These are phyloP conservation scores for Rhynchosporium secalis DNA, from an alignment of 2,329 filamentous ascomycete genomes.

Conservation along the genomic window DNA sequence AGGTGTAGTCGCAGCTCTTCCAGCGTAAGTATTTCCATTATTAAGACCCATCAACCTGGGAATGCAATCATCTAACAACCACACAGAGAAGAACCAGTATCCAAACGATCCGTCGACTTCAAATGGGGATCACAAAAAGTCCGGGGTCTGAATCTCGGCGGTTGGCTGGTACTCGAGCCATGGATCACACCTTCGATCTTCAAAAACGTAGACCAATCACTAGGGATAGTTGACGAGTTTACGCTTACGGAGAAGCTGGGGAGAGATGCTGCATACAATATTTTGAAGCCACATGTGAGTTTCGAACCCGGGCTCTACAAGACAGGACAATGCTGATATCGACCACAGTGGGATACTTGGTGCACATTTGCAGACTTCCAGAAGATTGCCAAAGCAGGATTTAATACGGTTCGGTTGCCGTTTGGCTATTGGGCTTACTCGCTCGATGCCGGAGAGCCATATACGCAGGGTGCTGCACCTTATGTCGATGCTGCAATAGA, in stretches of 20 bases:
- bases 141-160: constrained; percentile 43
- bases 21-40: constrained; percentile 13
- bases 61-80: not conserved
- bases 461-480: constrained; percentile 50
- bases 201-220: constrained; percentile 39
- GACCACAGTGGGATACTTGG: constrained; percentile 38
- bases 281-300: constrained; percentile 51
- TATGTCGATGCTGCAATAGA: constrained; percentile 58
- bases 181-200: constrained; percentile 62
- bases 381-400: constrained; percentile 55
- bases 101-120: constrained; percentile 43
- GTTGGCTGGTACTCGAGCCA: constrained; percentile 41
- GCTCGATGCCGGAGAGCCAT: constrained; percentile 50
- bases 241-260: constrained; percentile 48
- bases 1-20: constrained; percentile 19
- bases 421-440: constrained; percentile 61
- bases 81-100: constrained; percentile 22
- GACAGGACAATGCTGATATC: constrained; percentile 15
- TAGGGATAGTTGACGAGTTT: constrained; percentile 39
- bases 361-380: constrained; percentile 50
- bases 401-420: constrained; percentile 60
- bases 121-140: constrained; percentile 51
- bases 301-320: constrained; percentile 36
- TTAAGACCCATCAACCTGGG: not conserved
- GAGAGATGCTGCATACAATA: constrained; percentile 46